A percentile compares a stretch with the other conserved stretches of the same genome.
Evolutionary conservation across 208 protist genomes (phyloP).

Genomic region (Acanthamoeba healyi): DNA sequence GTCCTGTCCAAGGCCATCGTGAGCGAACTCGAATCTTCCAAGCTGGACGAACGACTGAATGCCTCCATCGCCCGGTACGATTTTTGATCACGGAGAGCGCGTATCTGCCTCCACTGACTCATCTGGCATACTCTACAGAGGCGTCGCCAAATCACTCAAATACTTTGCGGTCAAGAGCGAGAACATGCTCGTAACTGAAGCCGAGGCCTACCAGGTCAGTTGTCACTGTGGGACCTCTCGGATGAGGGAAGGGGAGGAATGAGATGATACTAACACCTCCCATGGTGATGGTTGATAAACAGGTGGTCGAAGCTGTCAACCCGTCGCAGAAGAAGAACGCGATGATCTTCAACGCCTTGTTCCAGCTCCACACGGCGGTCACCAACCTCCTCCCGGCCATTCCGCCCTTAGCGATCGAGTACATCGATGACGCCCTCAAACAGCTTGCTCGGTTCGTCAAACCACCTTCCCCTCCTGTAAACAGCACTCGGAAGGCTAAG

Average conservation of each 20-base stretch:
- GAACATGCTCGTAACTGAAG: neutral
- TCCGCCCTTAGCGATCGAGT: neutral
- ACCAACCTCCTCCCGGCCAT: neutral
- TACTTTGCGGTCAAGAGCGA: conserved; percentile 29
- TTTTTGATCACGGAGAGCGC: too few species aligned
- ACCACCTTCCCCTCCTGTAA: neutral
- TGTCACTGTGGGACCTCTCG: neutral
- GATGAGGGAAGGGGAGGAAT: too few species aligned
- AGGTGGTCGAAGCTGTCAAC: conserved; percentile 40
- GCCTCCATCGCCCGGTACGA: neutral
- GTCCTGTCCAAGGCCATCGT: conserved; percentile 21
- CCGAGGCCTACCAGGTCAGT: conserved; percentile 61
- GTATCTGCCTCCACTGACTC: too few species aligned
- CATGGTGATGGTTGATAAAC: neutral
- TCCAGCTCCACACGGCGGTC: conserved; percentile 58
- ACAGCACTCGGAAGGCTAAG: neutral
- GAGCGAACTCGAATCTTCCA: conserved; percentile 6
- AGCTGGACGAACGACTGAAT: conserved; percentile 50
- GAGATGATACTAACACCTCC: neutral
- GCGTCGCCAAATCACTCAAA: conserved; percentile 51
- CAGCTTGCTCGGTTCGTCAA: conserved; percentile 10
- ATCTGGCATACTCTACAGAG: neutral
- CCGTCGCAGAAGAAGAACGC: conserved; percentile 58
- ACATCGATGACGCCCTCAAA: conserved; percentile 40
- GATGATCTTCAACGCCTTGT: conserved; percentile 61